Evolutionary conservation across 1,139 yeast species (phyloP), one percentile per base, ranked within the genome.

Genomic region (Petasospora fabianii): DNA sequence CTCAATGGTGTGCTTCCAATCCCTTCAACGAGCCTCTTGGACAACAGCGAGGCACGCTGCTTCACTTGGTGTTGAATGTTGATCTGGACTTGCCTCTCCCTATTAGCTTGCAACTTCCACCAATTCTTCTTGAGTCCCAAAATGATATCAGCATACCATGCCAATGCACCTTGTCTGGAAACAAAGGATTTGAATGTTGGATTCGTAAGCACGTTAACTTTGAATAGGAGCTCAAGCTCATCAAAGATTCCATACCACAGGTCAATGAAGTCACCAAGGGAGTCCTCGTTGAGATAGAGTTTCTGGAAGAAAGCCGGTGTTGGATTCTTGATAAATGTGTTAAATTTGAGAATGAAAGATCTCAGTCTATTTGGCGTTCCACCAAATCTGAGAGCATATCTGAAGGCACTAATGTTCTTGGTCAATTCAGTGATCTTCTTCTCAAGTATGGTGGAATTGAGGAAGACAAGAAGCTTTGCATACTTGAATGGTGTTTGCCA

Each of bases 341-440:
- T 40, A 10, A 56, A 9, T 32, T 54, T 51, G 20, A 35, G 24
- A 30, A 52, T 24, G 36, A 68, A 42, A 20, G 54, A 46, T 20
- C 54, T 44, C 6, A 75, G 36, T 46, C 83, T 66, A 58, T 81
- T 79, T 3, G 88, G 88, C 12, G 85, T 71, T 39, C 80, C 77
- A 31, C 92, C 92, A 48, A 82, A 81, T 51, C 94, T 68, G 46
- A 83, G 62, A 44, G 80, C 70, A 54, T 81, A 88, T 58, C 94
- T 69, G 58, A 79, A 84, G 26, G 73, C 65, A 6, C 80, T 70
- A 34, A 83, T 61, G 20, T 77, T 78, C 15, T 60, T 60, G 10
- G 76, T 73, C 43, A 78, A 58, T 3, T 75, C 78, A 10, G 56
- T 57, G 34, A 61, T 67, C 55, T 60, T 72, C 51, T 51, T 62